A percentile compares a stretch with the other conserved stretches of the same genome.
phyloP scores from a whole-genome alignment of 2,329 filamentous ascomycete genomes.

The Cladosporium sp. region DNA sequence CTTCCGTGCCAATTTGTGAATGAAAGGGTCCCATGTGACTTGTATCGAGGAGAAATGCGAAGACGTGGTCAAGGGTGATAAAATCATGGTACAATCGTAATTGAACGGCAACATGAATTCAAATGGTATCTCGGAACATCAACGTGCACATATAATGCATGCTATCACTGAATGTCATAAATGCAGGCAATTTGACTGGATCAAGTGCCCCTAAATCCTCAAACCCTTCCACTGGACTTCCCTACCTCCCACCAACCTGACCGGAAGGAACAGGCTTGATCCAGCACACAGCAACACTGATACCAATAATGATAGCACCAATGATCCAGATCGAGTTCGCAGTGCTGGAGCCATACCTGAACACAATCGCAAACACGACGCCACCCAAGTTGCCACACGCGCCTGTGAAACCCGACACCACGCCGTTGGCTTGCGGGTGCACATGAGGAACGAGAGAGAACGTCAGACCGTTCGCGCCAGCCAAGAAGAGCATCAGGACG shows the following conservation, averaged over 20 bases:
- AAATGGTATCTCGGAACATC: not conserved
- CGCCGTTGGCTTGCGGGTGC: conserved; percentile 75
- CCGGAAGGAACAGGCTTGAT: conserved; percentile 55
- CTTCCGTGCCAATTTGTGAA: not conserved
- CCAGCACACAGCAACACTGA: conserved; percentile 65
- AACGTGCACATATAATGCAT: not conserved
- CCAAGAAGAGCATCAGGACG: conserved; percentile 74
- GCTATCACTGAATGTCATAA: not conserved
- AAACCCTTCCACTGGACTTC: conserved; percentile 16
- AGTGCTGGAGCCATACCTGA: conserved; percentile 69
- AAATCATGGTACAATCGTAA: too few species aligned
- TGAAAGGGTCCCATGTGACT: too few species aligned
- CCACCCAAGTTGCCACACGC: conserved; percentile 81
- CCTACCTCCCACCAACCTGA: conserved; percentile 46
- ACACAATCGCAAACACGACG: conserved; percentile 77
- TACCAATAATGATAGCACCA: conserved; percentile 66
- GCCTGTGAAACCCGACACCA: conserved; percentile 72
- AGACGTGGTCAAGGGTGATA: too few species aligned
- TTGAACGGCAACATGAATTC: too few species aligned
- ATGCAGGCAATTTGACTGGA: not conserved
- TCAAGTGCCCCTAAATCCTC: not conserved
- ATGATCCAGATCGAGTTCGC: conserved; percentile 75
- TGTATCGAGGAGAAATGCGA: too few species aligned
- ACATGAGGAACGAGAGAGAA: conserved; percentile 85
- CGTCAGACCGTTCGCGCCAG: conserved; percentile 80